A percentile compares a stretch with the other conserved stretches of the same genome.
Conservation (phyloP, 495 filamentous ascomycete species). For the Penicillium simplicissimum region DNA sequence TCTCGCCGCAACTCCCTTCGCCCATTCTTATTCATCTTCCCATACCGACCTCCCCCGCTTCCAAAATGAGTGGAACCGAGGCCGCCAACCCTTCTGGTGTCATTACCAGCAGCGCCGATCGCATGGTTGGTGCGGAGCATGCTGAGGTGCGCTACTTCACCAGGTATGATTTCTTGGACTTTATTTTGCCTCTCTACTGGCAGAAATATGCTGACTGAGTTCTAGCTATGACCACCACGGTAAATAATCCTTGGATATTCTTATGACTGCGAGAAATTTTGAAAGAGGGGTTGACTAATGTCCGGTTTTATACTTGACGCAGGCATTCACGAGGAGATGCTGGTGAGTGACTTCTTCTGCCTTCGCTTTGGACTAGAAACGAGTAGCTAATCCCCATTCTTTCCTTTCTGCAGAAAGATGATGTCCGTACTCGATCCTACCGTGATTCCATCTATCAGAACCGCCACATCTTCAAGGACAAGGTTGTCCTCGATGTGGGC, state of each 20-base stretch:
- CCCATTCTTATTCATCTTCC: slow-evolving; percentile 3
- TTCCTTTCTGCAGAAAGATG: slow-evolving; percentile 74
- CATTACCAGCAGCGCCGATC: slow-evolving; percentile 50
- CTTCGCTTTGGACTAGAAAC: not conserved
- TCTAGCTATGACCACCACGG: slow-evolving; percentile 93
- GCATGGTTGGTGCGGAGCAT: slow-evolving; percentile 68
- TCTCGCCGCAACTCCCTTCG: slow-evolving; percentile 14
- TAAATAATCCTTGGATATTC: slow-evolving; percentile 37
- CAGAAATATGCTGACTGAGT: slow-evolving; percentile 25
- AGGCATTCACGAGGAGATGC: slow-evolving; percentile 98
- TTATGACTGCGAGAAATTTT: not conserved
- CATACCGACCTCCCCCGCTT: slow-evolving; percentile 1
- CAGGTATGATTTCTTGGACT: slow-evolving; percentile 56
- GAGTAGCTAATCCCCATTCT: slow-evolving; percentile 18
- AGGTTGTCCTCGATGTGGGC: slow-evolving; percentile 95
- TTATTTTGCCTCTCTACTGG: not conserved
- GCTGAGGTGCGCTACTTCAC: slow-evolving; percentile 97
- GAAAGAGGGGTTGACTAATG: slow-evolving; percentile 15
- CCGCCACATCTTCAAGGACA: slow-evolving; percentile 94
- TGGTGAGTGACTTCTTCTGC: slow-evolving; percentile 61
- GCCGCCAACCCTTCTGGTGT: slow-evolving; percentile 26
- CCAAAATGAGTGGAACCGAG: slow-evolving; percentile 38
- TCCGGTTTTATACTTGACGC: slow-evolving; percentile 28
- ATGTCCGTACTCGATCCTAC: slow-evolving; percentile 93
- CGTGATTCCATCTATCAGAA: slow-evolving; percentile 97